Base-by-base conservation (phyloP, 257 asterid genomes). In the Craterostigma plantagineum region DNA sequence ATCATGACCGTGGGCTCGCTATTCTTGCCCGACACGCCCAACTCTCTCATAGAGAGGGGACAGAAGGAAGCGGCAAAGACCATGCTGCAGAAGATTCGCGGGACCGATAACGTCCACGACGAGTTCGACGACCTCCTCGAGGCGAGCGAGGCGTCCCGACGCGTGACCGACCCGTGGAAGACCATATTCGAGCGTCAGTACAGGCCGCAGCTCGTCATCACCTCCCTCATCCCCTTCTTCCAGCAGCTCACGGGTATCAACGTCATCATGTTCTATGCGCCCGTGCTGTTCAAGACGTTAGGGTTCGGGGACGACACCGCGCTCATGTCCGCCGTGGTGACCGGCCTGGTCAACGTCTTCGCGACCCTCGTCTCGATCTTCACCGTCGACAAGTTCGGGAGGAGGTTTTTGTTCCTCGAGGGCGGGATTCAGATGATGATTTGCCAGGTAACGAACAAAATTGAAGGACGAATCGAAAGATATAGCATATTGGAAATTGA, bases 181-280 rank as follows among this genome's bases (percentile, higher is more conserved):
- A 81, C 76, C 41, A 58, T 81, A 14, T 51, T 81, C 46, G 57
- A 64, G 48, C 63, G 58, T 46, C 79, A 73, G 55, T 81, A 81
- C 38, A 61, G 94, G 48, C 94, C 96, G 0, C 96, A 85, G 0
- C 65, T 85, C 3, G 52, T 76, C 0, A 72, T 67, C 86, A 87
- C 95, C 3, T 58, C 76, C 9, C 51, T 63, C 8, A 78, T 86
- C 18, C 96, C 92, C 1, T 65, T 77, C 60, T 75, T 81, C 60
- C 94, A 86, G 35, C 95, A 86, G 61, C 70, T 86, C 13, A 78
- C 97, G 1, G 95, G 95, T 8, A 79, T 76, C 4, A 83, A 83
- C 9, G 95, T 76, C 34, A 84, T 84, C 65, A 79, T 79, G 87
- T 78, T 81, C 14, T 86, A 81, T 44, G 95, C 97, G 0, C 95